Base-by-base conservation (phyloP, 306 rosid genomes). In the Rosa rugosa region DNA sequence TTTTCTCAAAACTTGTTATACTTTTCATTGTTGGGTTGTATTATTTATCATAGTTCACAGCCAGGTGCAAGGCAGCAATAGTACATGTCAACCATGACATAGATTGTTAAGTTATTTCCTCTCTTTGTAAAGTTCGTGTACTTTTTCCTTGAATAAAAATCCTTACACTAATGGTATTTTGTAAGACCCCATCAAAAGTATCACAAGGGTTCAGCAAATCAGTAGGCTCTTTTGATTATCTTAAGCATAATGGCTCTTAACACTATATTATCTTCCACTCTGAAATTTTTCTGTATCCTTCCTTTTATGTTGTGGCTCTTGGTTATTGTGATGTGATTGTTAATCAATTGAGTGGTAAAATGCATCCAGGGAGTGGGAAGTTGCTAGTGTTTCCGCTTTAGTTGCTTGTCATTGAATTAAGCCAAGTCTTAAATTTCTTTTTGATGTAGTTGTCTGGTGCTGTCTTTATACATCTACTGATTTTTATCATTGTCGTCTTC, bases 401-500 rank as follows among this genome's bases (percentile, higher is more conserved):
- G 31, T 22, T 42, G 13, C 51, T 69, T 69, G 54, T 11, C 6
- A 69, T 41, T 36, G 42, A 20, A 46, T 25, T 46, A 59, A 46
- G 69, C 34, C 12, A 63, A 47, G 72, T 63, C 45, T 63, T 63
- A 50, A 20, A 10, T 18, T 40, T 64, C 36, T 54, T 27, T 67
- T 3, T 45, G 16, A 38, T 27, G 31, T 38, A 45, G 56, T 42
- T 68, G 42, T 73, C n/a, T 51, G 54, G 73, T 64, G 36, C 59
- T 31, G 41, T 73, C 31, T 68, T 44, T 14, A 23, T 42, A 22
- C 47, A 56, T 45, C 16, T 7, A 65, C 6, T 49, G 63, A 77
- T 46, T 47, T 8, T 14, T 3, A n/a, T 36, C 10, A 36, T 62
- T 70, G 75, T 73, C 77, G 59, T 77, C 62, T 50, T 76, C 62